Evolutionary conservation across 2,329 filamentous ascomycete species (phyloP), one percentile per base, ranked within the genome.

Genomic region (Sclerotinia borealis): DNA sequence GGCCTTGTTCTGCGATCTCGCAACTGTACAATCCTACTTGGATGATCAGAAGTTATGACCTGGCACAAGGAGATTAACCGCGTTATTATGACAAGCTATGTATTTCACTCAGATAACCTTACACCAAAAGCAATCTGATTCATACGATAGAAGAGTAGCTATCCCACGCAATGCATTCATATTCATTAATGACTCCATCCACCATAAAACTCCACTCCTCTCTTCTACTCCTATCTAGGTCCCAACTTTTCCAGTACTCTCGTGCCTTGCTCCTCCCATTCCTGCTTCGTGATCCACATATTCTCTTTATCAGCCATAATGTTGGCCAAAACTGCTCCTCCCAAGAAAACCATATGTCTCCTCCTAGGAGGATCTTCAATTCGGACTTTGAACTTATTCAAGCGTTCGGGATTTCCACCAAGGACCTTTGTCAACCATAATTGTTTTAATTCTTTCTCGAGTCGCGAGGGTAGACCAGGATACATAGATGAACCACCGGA

Each of bases 401-500:
- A 78, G 69, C 95, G 86, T 79, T 98, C 93, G 0, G 95, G 93
- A 77, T 99, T 92, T 64, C 93, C 93, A 64, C 88, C 85, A 70
- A 99, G 81, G 49, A 97, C 92, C 69, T 89, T 88, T 61, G 93
- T 97, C 68, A 99, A 85, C 95, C 95, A 99, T 72, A 99, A 80
- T 81, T 99, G 95, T 83, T 99, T 99, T 72, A 99, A 80, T 79
- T 99, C 95, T 84, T 99, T 99, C 80, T 99, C 95, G 77, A 99
- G 79, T 68, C 95, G 85, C 66, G 92, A 96, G 6, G 95, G 95
- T 69, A 99, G 83, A 65, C 95, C 95, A 0, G 95, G 95, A 77
- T 99, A 99, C 95, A 99, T 99, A 86, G 91, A 96, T 82, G 91
- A 96, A 70, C 95, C 95, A 69, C 95, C 95, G 48, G 92, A 97